Evolutionary conservation across 257 asterid species (phyloP), one percentile per base, ranked within the genome.

Genomic region (Lycium ferocissimum): DNA sequence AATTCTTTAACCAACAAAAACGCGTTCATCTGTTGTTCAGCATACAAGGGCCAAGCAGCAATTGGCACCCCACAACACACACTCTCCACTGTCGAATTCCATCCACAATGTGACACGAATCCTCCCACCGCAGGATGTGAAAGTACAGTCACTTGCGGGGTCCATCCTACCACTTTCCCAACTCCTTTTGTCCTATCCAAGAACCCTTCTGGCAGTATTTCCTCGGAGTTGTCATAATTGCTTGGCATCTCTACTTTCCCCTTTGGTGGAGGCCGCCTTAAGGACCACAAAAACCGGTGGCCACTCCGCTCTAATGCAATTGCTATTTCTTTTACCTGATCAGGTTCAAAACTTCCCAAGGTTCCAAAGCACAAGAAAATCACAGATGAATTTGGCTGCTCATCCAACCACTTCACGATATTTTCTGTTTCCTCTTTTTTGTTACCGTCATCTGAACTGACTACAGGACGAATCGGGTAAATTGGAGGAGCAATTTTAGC

Each of bases 381-480:
- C 2, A 88, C 88, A 4, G 90, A 88, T 20, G 82, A 79, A 7
- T 62, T 61, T 0, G 83, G 83, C 17, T 88, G 90, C 10, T 53
- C 8, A 35, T 78, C 88, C 2, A 88, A 75, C 88, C 90, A 88
- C 66, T 85, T 67, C 22, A 85, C 11, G 3, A 76, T 33, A 11
- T 14, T 18, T 9, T 51, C 59, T 2, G 10, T 56, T 35, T 83
- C 62, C 8, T 12, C 17, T 18, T 58, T 33, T 6, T 80, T 58
- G 47, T 58, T 45, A 18, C n/a, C 4, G 7, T 59, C 79, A 2
- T 78, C 61, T 15, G 53, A 26, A 62, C 75, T 84, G 13, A 90
- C 4, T 1, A 90, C 37, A 22, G 96, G 93, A 3, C 92, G 94
- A 10, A 91, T 76, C 0, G 93, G 90, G 79, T 91, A 93, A 13